phyloP scores from a whole-genome alignment of 345 rosid species.

The Salix brachista region DNA sequence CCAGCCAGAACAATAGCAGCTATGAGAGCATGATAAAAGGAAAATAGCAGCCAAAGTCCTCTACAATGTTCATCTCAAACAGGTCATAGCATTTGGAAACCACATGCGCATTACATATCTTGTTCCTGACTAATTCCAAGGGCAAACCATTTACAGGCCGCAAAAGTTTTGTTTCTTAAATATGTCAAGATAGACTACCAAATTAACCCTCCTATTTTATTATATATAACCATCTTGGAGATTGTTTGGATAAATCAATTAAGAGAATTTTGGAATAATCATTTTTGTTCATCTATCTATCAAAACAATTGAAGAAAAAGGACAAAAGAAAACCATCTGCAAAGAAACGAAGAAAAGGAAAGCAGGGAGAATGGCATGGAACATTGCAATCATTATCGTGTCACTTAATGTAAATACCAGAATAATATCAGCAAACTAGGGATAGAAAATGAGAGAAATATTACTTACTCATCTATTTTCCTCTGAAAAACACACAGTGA shows the following conservation, averaged over 20 bases:
- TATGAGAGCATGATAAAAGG: too few relatives aligned
- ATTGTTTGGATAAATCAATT: neutral
- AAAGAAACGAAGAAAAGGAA: neutral
- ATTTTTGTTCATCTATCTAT: too few relatives aligned
- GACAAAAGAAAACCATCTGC: too few relatives aligned
- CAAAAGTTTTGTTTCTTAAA: neutral
- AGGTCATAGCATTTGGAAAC: neutral
- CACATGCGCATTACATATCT: neutral
- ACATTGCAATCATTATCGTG: neutral
- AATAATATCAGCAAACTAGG: neutral
- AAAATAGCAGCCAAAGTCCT: too few relatives aligned
- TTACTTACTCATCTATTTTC: conserved; percentile 83
- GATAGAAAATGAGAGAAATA: conserved; percentile 2
- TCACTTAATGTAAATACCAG: neutral
- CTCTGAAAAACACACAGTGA: conserved; percentile 46
- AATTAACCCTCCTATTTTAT: neutral
- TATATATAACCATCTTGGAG: neutral
- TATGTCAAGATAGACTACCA: neutral
- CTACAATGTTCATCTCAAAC: neutral
- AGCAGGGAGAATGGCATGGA: neutral
- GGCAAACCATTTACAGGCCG: neutral
- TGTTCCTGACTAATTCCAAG: neutral
- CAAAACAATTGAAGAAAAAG: too few relatives aligned
- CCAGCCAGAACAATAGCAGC: conserved; percentile 7
- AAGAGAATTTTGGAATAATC: neutral